Evolutionary conservation across 176 grass and related monocot species (phyloP).

Genomic region (Avena sativa): DNA sequence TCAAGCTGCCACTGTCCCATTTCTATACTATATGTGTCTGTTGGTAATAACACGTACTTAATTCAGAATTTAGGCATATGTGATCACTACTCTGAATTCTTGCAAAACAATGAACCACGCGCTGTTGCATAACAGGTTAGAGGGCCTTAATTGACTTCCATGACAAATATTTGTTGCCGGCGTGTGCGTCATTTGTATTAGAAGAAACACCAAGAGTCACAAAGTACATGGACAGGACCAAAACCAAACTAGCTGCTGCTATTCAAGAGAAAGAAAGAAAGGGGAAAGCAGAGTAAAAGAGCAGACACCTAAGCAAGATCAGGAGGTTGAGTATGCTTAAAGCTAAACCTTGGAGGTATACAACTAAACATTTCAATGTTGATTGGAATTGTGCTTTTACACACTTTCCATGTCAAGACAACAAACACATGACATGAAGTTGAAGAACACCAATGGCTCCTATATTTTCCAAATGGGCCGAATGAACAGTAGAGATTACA

Average conservation of each 20-base stretch:
- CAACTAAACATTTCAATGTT: background rate
- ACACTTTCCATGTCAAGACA: background rate
- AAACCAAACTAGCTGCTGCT: slow-evolving; percentile 2
- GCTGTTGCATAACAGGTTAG: no score
- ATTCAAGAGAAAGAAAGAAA: background rate
- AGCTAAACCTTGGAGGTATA: background rate
- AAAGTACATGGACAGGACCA: background rate
- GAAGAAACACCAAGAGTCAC: background rate
- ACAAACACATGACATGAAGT: slow-evolving; percentile 2
- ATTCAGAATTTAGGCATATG: no score
- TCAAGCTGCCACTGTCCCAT: no score
- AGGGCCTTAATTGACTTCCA: no score
- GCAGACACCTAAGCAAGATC: background rate
- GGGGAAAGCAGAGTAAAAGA: background rate
- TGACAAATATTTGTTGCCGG: no score
- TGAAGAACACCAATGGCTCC: slow-evolving; percentile 7
- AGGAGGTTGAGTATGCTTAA: background rate
- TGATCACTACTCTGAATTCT: no score
- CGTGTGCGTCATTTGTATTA: background rate
- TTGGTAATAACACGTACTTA: no score
- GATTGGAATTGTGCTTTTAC: background rate
- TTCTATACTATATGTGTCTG: no score
- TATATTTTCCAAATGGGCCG: background rate
- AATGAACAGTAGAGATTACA: background rate
- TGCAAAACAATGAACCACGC: no score